A percentile compares a stretch with the other conserved stretches of the same genome.
Conservation (phyloP, 2,329 filamentous ascomycete species). For the Bipolaris bicolor region DNA sequence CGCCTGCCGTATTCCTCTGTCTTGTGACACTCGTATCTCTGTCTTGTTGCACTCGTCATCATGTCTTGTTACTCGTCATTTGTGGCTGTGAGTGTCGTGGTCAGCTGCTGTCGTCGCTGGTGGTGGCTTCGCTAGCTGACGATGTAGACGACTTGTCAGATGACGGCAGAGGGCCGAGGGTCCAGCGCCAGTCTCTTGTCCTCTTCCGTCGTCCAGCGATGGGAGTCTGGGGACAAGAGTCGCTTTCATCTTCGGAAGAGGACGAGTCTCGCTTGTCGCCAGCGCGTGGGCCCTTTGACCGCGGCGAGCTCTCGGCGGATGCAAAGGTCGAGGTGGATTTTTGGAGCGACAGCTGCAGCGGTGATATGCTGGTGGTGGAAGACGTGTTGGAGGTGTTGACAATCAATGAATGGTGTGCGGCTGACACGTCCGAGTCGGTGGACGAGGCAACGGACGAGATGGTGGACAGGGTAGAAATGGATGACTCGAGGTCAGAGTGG, state of each 20-base stretch:
- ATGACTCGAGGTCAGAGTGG: constrained; percentile 61
- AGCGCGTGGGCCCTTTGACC: constrained; percentile 33
- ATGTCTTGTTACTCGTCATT: background rate
- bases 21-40: constrained; percentile 7
- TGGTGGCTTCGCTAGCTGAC: constrained; percentile 29
- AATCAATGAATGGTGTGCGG: constrained; percentile 23
- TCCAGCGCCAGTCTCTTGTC: constrained; percentile 64
- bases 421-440: constrained; percentile 18
- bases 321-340: constrained; percentile 20
- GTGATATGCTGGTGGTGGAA: constrained; percentile 22
- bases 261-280: constrained; percentile 55
- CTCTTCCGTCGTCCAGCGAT: constrained; percentile 60
- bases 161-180: constrained; percentile 54
- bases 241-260: constrained; percentile 55
- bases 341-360: constrained; percentile 15
- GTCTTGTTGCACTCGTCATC: background rate
- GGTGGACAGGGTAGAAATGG: constrained; percentile 43
- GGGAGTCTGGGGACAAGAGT: constrained; percentile 59
- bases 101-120: constrained; percentile 41
- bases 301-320: constrained; percentile 35
- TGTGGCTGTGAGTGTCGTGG: background rate
- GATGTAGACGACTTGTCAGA: constrained; percentile 29
- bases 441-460: constrained; percentile 24
- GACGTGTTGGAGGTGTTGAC: constrained; percentile 19
- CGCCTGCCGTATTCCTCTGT: background rate